Base-by-base conservation (phyloP, 1,284 basidiomycete genomes). In the Boletus calvinii region DNA sequence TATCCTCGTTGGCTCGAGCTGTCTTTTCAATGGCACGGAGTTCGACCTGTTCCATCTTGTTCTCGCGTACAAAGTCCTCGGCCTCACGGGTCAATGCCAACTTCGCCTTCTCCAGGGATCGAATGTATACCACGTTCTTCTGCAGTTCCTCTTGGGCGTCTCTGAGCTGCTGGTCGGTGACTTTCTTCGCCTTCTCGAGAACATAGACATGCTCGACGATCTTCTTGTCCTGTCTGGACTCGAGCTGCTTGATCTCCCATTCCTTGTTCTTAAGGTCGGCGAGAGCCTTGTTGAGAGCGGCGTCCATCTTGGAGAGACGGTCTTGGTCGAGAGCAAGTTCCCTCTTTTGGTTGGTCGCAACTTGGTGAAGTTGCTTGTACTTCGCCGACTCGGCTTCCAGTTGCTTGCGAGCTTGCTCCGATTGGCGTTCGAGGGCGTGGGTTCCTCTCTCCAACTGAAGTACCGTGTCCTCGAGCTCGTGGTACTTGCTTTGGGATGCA, bases 191-290 rank as follows among this genome's bases (percentile, higher is more conserved):
- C 65, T 97, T 92, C 68, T 99, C 95, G 6, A 98, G 79, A 15
- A 99, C 97, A 63, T 99, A 91, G 18, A 99, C 94, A 65, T 99
- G 97, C 72, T 99, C 96, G 44, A 99, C 94, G 53, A 98, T 97
- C 12, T 94, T 98, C 77, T 96, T 98, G 77, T 98, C 94, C 70
- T 95, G 92, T 66, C 85, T 84, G 7, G 88, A 88, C 53, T 92
- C 87, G 13, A 95, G 74, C 54, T 94, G 87, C 55, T 86, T 89
- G 56, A 93, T 81, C 54, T 96, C 92, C 79, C 87, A 90, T 64
- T 98, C 91, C 34, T 88, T 84, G 41, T 79, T 79, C 64, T 92
- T 91, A 49, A 96, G 75, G 56, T 95, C 91, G 6, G 82, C 79
- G 9, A 91, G 76, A 8, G 87, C 83, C 59, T 90, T 87, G 60